A percentile compares a stretch with the other conserved stretches of the same genome.
phyloP scores from a whole-genome alignment of 2,329 filamentous ascomycete species.

The Aspergillaceae sp. region DNA sequence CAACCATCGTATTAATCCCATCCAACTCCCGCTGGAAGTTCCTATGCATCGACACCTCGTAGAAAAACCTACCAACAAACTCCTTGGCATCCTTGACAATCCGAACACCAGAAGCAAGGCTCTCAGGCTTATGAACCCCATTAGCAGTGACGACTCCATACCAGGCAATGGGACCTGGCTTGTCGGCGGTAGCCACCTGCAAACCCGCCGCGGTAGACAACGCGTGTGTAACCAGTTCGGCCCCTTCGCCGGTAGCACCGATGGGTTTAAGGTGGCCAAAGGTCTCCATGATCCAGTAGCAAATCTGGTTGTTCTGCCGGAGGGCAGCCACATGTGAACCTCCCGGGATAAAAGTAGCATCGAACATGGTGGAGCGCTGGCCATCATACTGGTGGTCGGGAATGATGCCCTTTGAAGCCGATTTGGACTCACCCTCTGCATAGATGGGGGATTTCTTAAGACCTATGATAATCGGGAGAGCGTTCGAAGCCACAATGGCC shows the following conservation, averaged over 20 bases:
- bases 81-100: constrained; percentile 59
- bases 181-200: constrained; percentile 43
- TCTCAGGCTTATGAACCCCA: constrained; percentile 44
- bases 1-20: constrained; percentile 57
- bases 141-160: constrained; percentile 69
- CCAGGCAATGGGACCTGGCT: constrained; percentile 50
- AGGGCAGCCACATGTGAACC: constrained; percentile 56
- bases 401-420: constrained; percentile 48
- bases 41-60: constrained; percentile 60
- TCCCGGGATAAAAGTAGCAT: constrained; percentile 68
- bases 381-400: constrained; percentile 75
- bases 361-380: constrained; percentile 68
- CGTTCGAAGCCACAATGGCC: constrained; percentile 53
- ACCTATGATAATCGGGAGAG: constrained; percentile 63
- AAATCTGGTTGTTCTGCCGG: constrained; percentile 59
- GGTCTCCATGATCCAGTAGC: constrained; percentile 70
- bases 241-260: constrained; percentile 64
- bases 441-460: constrained; percentile 58
- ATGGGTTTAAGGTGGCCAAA: constrained; percentile 77
- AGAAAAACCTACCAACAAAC: constrained; percentile 64
- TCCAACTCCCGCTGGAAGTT: constrained; percentile 67
- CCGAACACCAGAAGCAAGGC: constrained; percentile 52
- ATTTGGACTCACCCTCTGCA: constrained; percentile 49
- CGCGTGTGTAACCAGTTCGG: constrained; percentile 51
- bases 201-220: constrained; percentile 17